Evolutionary conservation across 495 filamentous ascomycete genomes (phyloP), one percentile per base, ranked within the genome.

Genomic region (Mytilinidion resinicola): DNA sequence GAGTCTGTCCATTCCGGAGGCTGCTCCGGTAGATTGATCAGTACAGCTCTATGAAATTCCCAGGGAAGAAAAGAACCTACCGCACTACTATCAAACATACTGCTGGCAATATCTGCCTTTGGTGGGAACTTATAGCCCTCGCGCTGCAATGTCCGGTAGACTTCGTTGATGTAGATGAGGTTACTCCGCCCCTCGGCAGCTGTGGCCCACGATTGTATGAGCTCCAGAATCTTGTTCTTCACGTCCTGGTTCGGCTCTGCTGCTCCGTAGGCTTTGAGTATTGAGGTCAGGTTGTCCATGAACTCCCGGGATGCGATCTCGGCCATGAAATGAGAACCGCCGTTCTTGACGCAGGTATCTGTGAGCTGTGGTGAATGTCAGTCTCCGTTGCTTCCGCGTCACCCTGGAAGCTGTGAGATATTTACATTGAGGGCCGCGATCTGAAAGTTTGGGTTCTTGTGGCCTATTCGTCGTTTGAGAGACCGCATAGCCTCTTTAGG

Each of bases 281-380:
- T 76, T 15, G 91, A 96, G 9, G 91, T 88, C 35, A 97, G 73
- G 66, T 95, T 96, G 72, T 97, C 93, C 89, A 98, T 95, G 64
- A 97, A 98, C 74, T 98, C 93, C 56, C 92, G 83, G 2, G 91
- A 96, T 12, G 93, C 92, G 57, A 98, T 91, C 73, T 97, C 93
- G 50, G 84, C 78, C 43, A 98, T 82, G 68, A 98, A 98, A 73
- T 98, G 93, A n/a, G 85, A 83, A 44, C 93, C 93, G 21, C 93
- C 93, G 74, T 98, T 98, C 73, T 98, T 98, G 34, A 97, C 92
- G 69, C 93, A 97, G 6, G 93, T 97, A 76, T 98, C 93, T 34
- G 92, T 96, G 59, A 98, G 86, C 85, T 84, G 55, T 3, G 14
- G 20, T n/a, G 6, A 36, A 65, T 53, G 62, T 56, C 41, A 41